Percentiles rank a stretch among this genome's conserved stretches.
phyloP scores from a whole-genome alignment of 768 basidiomycete genomes.

The Panus rudis region DNA sequence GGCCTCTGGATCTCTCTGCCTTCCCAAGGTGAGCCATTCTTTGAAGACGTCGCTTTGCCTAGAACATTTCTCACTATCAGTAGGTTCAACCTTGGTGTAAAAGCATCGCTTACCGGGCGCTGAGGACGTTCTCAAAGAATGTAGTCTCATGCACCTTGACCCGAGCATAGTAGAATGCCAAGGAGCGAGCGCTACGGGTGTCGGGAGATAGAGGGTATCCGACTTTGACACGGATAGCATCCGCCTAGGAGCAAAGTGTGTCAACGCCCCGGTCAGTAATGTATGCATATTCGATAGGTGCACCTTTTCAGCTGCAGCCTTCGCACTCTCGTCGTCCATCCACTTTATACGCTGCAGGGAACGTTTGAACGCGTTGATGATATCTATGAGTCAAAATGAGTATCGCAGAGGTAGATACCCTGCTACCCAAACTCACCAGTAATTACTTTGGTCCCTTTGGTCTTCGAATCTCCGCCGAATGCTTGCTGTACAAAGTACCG shows the following conservation, averaged over 20 bases:
- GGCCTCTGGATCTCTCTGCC: conserved; percentile 53
- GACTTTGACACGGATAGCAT: conserved; percentile 82
- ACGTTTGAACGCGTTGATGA: conserved; percentile 75
- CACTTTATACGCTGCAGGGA: conserved; percentile 73
- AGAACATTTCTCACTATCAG: conserved; percentile 4
- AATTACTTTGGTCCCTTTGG: conserved; percentile 80
- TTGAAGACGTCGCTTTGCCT: conserved; percentile 56
- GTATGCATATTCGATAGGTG: background rate
- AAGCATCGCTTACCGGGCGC: conserved; percentile 37
- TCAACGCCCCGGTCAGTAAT: conserved; percentile 7
- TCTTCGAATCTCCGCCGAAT: conserved; percentile 71
- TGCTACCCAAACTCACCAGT: conserved; percentile 50
- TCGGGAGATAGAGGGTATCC: conserved; percentile 89
- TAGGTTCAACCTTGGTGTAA: background rate
- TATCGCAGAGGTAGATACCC: background rate
- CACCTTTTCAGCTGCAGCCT: conserved; percentile 81
- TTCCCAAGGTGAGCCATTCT: conserved; percentile 72
- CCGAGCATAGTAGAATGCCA: conserved; percentile 67
- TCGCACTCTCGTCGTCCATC: conserved; percentile 85
- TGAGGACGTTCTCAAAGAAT: conserved; percentile 83
- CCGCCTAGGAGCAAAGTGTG: conserved; percentile 39
- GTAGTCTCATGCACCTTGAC: conserved; percentile 58
- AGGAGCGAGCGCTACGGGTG: conserved; percentile 59
- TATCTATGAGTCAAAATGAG: conserved; percentile 38
- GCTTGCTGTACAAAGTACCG: conserved; percentile 84